Base-by-base conservation (phyloP, 805 yeast genomes). In the Cyberlindnera amylophila region DNA sequence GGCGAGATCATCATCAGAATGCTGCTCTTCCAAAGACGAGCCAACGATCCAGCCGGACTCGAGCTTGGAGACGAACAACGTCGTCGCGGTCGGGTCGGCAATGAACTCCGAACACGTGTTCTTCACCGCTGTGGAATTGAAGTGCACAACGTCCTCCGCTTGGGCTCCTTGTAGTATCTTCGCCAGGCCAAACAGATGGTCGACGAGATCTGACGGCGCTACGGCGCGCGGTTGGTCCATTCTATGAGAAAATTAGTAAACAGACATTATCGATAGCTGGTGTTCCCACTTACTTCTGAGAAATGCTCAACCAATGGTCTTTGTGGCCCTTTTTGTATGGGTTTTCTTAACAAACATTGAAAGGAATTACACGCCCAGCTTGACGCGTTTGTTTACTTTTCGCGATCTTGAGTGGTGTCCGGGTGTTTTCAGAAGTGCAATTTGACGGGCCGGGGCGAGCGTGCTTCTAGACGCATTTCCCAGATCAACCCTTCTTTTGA, bases 91-190 rank as follows among this genome's bases (percentile, higher is more conserved):
- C 2, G 56, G 50, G 23, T 53, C 42, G 10, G 29, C 30, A 6
- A 47, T 36, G 34, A 61, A 61, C 11, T 55, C 57, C 0, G 36
- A 17, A 13, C 57, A 50, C 0, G 43, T 13, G 2, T 37, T 7
- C 15, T 42, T 53, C 0, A 53, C 24, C 4, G 48, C 50, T 1
- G 36, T 35, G 8, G 52, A 49, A 32, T 52, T 59, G 54, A 64
- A 65, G 32, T 50, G 50, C 3, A 53, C 38, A 7, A 55, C 32
- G 34, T 63, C 62, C 3, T 53, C 54, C 4, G 55, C 30, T 2
- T 36, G 43, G 1, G 67, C 67, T 4, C 57, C 44, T 32, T 60
- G 64, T 2, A 64, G 49, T 1, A 54, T 44, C 32, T 55, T 54
- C 2, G 65, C 52, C n/a, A 64, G 24, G 27, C 42, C 49, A 52